phyloP scores from a whole-genome alignment of 139 green algal species.

The Chlorella sp. region DNA sequence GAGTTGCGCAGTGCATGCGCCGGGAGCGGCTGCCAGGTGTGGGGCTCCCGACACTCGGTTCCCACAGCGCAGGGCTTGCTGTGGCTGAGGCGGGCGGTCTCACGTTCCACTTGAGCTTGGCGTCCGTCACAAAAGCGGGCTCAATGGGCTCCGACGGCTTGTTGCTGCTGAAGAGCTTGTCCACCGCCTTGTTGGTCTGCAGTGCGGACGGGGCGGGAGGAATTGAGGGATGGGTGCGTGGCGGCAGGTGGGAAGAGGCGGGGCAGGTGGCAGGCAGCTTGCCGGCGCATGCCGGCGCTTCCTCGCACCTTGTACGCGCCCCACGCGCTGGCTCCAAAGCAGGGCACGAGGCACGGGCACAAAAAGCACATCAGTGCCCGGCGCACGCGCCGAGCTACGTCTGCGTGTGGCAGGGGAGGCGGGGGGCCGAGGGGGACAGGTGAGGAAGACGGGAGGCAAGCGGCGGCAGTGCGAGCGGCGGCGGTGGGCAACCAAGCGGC shows the following conservation, averaged over 20 bases:
- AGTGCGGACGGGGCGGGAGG: no score
- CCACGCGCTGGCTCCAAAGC: background rate
- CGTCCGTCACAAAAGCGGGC: constrained; percentile 34
- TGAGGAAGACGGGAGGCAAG: no score
- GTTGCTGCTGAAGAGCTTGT: constrained; percentile 24
- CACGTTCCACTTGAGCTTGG: constrained; percentile 42
- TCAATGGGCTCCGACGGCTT: constrained; percentile 22
- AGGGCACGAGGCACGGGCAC: background rate
- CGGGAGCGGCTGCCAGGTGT: background rate
- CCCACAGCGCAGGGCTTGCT: no score
- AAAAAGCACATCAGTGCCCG: background rate
- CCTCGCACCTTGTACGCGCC: background rate
- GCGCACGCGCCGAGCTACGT: background rate
- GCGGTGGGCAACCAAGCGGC: no score
- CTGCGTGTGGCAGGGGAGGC: background rate
- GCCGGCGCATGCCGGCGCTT: no score
- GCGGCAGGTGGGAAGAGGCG: no score
- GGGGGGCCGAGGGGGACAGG: no score
- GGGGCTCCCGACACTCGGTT: background rate
- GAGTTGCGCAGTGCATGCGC: no score
- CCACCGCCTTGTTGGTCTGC: constrained; percentile 24
- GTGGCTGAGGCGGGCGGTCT: background rate
- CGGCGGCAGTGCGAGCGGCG: no score
- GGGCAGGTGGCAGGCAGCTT: no score
- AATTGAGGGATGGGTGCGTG: no score